Base-by-base conservation (phyloP, 2,329 filamentous ascomycete species). In the Aspergillus spinulosporus region DNA sequence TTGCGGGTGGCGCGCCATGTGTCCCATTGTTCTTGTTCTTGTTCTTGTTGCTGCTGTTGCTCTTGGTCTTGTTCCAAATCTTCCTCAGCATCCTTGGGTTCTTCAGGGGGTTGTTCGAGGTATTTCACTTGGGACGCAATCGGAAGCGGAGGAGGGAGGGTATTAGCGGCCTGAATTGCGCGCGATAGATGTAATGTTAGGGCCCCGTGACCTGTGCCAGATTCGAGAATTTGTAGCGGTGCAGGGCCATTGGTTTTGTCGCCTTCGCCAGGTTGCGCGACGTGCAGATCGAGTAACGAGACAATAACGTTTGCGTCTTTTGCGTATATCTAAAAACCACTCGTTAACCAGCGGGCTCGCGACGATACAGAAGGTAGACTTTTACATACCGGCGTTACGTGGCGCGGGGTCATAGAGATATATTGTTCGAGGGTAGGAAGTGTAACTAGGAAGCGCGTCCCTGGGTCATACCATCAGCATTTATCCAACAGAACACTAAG, bases 121-220 rank as follows among this genome's bases (percentile, higher is more conserved):
- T 68, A 67, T 46, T 64, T 62, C n/a, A 69, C 66, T 56, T 73
- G 72, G 3, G 67, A 71, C 48, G 54, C 61, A 3, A 37, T 59
- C 31, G 78, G 77, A 12, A 80, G 69, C 11, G 71, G 66, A 0
- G 81, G 79, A 4, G 81, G 74, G 3, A 78, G 73, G 2, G 83
- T 75, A 66, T 92, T 92, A 14, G 85, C 88, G 44, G 84, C 89
- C 68, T 92, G 88, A 45, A 94, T 84, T 2, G 89, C 88, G 51
- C 88, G 83, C 31, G 89, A 86, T 21, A 94, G 79, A 66, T 92
- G 84, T 3, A 94, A 73, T 0, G 89, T 93, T 56, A 94, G 74
- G 34, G 87, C 86, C 56, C 90, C 90, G 78, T 92, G 89, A n/a
- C 90, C 90, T 3, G 90, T 94, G 12, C 90, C 90, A 46, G 89